phyloP scores from a whole-genome alignment of 768 basidiomycete species.

The Pholiota molesta region DNA sequence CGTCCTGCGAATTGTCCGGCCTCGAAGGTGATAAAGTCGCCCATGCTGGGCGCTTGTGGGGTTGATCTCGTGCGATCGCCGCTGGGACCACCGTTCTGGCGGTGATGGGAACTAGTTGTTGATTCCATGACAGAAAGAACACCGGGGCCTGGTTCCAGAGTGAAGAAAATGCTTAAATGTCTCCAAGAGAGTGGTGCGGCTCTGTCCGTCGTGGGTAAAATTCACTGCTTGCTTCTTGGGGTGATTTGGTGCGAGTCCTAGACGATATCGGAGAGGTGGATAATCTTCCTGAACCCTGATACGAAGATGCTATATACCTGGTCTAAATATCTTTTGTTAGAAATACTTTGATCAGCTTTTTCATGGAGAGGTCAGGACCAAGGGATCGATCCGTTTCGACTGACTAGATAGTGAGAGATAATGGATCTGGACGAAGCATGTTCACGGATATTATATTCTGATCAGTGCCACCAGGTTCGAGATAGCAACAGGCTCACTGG shows the following conservation, averaged over 20 bases:
- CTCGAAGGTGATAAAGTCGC: constrained; percentile 47
- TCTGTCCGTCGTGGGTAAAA: not conserved
- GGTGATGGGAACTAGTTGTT: constrained; percentile 31
- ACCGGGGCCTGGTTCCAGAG: constrained; percentile 6
- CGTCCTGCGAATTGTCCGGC: constrained; percentile 56
- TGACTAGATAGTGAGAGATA: constrained; percentile 34
- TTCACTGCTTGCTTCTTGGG: not conserved
- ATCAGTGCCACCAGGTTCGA: constrained; percentile 23
- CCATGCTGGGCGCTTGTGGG: constrained; percentile 29
- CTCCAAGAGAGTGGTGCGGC: constrained; percentile 13
- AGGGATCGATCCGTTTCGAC: constrained; percentile 32
- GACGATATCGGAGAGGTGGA: constrained; percentile 4
- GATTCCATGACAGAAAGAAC: constrained; percentile 28
- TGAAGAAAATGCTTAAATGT: constrained; percentile 12
- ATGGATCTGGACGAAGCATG: constrained; percentile 24
- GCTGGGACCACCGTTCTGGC: constrained; percentile 32
- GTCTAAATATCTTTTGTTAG: not conserved
- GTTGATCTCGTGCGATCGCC: constrained; percentile 21
- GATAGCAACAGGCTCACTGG: constrained; percentile 27
- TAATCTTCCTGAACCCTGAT: constrained; percentile 7
- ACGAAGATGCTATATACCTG: constrained; percentile 11
- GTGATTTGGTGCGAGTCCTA: not conserved
- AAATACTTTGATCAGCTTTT: constrained; percentile 1
- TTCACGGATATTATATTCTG: constrained; percentile 32
- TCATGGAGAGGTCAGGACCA: constrained; percentile 14